A percentile compares a stretch with the other conserved stretches of the same genome.
phyloP scores from a whole-genome alignment of 129 eudicot species.

The Solidago caesia region DNA sequence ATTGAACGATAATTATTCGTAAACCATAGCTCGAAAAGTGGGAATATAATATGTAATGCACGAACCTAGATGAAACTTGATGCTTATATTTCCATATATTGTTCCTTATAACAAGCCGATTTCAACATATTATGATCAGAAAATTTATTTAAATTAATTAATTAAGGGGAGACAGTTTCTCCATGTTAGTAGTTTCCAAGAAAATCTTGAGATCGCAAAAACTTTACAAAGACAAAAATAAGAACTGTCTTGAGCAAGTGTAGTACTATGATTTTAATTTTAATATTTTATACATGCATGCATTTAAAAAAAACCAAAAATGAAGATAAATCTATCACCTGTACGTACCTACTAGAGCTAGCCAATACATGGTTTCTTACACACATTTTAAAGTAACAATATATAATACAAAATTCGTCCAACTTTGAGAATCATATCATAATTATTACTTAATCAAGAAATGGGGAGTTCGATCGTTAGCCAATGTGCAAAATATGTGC shows the following conservation, averaged over 20 bases:
- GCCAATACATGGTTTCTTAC: not conserved
- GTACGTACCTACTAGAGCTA: not conserved
- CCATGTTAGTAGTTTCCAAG: conserved; percentile 39
- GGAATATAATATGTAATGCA: conserved; percentile 8
- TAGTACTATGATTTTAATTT: not conserved
- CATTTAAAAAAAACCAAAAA: too few species aligned
- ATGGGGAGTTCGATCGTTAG: not conserved
- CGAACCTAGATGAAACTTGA: conserved; percentile 17
- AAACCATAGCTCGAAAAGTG: not conserved
- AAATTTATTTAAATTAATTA: conserved; percentile 10
- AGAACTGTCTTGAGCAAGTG: conserved; percentile 11
- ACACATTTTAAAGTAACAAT: not conserved
- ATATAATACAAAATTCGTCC: not conserved
- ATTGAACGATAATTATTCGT: not conserved
- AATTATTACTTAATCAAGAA: conserved; percentile 20
- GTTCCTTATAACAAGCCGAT: conserved; percentile 28
- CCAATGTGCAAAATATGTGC: not conserved
- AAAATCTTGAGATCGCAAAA: conserved; percentile 31
- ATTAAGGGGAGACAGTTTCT: conserved; percentile 27
- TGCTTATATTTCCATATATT: not conserved
- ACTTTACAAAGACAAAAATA: conserved; percentile 23
- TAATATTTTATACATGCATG: not conserved
- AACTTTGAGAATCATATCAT: not conserved
- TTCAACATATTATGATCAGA: conserved; percentile 17
- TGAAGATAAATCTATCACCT: not conserved